A percentile compares a stretch with the other conserved stretches of the same genome.
These are phyloP conservation scores for Gracilaria gracilis DNA, from an alignment of 23 red algal genomes.

Conservation along the genomic window DNA sequence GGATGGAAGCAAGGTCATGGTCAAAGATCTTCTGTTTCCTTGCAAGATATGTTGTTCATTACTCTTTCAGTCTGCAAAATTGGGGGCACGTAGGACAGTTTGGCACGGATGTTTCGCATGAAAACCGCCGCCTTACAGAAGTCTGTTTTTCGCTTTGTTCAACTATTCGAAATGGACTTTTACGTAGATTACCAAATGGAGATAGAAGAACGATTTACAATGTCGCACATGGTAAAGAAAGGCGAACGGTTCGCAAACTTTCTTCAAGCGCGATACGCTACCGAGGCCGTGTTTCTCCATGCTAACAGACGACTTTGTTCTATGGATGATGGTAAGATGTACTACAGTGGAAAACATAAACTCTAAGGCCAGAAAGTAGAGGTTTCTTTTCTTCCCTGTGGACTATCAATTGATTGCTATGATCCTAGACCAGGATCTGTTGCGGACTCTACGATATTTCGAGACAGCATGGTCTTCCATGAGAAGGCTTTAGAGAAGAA, in stretches of 20 bases:
- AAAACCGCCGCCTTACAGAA: background rate
- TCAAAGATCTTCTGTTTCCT: too few species aligned
- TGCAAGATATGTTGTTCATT: constrained; percentile 6
- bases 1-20: too few species aligned
- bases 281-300: background rate
- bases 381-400: background rate
- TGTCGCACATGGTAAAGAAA: background rate
- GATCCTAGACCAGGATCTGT: background rate
- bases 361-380: background rate
- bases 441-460: background rate
- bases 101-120: background rate
- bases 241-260: background rate
- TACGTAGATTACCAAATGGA: background rate
- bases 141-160: background rate
- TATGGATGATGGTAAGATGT: background rate
- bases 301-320: too few species aligned
- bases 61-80: constrained; percentile 9
- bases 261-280: background rate
- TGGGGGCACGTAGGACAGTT: background rate
- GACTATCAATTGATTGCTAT: background rate
- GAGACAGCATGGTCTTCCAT: background rate
- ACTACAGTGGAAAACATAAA: constrained; percentile 3
- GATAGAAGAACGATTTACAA: background rate
- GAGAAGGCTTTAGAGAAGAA: background rate
- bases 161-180: background rate